Percentiles rank a stretch among this genome's conserved stretches.
phyloP scores from a whole-genome alignment of 2,329 filamentous ascomycete genomes.

The Monosporascus sp. region DNA sequence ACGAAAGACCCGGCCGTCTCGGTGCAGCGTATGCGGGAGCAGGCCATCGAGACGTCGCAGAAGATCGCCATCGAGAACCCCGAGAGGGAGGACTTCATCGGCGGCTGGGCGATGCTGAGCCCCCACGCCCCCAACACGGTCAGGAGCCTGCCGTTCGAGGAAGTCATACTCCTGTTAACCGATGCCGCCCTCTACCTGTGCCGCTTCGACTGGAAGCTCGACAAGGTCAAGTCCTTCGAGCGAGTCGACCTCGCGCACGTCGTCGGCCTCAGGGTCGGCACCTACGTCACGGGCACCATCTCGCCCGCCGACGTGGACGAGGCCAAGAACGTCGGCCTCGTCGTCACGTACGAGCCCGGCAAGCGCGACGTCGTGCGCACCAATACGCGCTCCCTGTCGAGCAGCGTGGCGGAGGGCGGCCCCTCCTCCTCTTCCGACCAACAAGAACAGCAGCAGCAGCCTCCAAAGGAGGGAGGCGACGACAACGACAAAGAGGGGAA shows the following conservation, averaged over 20 bases:
- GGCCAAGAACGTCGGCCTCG: constrained; percentile 75
- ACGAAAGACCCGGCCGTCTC: constrained; percentile 88
- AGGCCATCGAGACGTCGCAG: constrained; percentile 83
- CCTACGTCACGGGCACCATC: constrained; percentile 86
- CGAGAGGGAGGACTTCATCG: constrained; percentile 76
- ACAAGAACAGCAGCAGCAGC: constrained; percentile 1
- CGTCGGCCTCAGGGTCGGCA: constrained; percentile 68
- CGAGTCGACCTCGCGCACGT: constrained; percentile 74
- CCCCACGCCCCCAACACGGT: constrained; percentile 68
- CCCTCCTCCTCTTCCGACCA: constrained; percentile 17
- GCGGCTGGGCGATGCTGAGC: constrained; percentile 83
- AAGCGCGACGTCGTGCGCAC: constrained; percentile 69
- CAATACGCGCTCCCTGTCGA: constrained; percentile 79
- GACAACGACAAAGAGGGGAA: background rate
- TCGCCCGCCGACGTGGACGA: constrained; percentile 74
- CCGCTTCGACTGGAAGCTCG: constrained; percentile 88
- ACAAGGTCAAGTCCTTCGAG: constrained; percentile 92
- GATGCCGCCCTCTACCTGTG: constrained; percentile 83
- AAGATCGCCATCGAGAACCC: constrained; percentile 76
- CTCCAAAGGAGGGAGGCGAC: background rate
- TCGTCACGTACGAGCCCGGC: constrained; percentile 70
- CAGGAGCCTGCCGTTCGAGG: constrained; percentile 71
- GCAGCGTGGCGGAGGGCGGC: constrained; percentile 31
- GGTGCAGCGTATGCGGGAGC: constrained; percentile 75
- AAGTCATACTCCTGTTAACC: constrained; percentile 82